Base-by-base conservation (phyloP, 192 early-diverging fungal genomes). In the Backusella tarrabulga region DNA sequence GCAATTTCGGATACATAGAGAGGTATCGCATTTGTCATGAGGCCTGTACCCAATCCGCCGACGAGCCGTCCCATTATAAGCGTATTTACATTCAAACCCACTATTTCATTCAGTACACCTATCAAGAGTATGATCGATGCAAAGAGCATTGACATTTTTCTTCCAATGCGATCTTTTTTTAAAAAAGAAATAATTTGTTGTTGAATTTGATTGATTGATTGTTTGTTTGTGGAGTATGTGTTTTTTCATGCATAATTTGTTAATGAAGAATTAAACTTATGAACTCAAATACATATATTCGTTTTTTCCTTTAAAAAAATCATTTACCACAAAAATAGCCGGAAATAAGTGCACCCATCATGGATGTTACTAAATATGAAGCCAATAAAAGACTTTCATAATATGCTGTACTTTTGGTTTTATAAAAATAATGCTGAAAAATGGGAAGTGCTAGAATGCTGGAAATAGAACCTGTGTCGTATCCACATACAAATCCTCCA, bases 1-100 rank as follows among this genome's bases (percentile, higher is more conserved):
- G 94, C 93, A n/a, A 93, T 80, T 74, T 90, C 89, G 11, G 86
- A 87, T 71, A 86, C 83, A 67, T 88, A 82, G 29, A 82, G 56
- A 60, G 81, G 77, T 42, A 82, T 76, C 11, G 74, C 77, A 63
- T 82, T 82, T 50, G 50, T 71, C 77, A 82, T 79, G 17, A 82
- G 67, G n/a, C 80, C 80, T 38, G 72, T 42, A 34, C 80, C 80
- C 41, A 78, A 80, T 0, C 89, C 88, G 36, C 83, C 83, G 9
- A 90, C 79, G 6, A 87, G 79, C 15, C 89, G 83, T 3, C 89
- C 89, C 5, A 78, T 76, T 70, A 86, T 83, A 40, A 90, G 79
- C 41, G 83, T 76, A 32, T 79, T 80, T 72, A 75, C 69, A 44
- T 72, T 73, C 36, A 42, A 52, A 14, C 77, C 81, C 35, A 74